Evolutionary conservation across 345 rosid genomes (phyloP).

Genomic region (Syzygium aromaticum): DNA sequence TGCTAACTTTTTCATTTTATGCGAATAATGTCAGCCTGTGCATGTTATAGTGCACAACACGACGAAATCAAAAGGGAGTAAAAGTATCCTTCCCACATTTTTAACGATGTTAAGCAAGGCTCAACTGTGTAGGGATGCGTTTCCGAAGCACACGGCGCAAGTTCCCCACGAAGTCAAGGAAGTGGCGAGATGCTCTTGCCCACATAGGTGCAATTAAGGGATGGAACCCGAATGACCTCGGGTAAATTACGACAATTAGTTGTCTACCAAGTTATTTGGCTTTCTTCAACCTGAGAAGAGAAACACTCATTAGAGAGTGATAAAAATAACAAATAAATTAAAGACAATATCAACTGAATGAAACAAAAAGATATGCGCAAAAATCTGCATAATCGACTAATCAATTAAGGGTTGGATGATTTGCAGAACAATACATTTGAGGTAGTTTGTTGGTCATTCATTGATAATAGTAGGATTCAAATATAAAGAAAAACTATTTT

Average conservation of each 20-base stretch:
- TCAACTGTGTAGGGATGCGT: neutral
- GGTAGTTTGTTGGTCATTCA: neutral
- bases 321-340: no score
- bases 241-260: no score
- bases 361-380: neutral
- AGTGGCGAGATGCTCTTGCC: no score
- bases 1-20: no score
- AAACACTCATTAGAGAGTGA: neutral
- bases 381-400: neutral
- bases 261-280: no score
- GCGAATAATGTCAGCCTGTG: no score
- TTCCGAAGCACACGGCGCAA: fast-evolving
- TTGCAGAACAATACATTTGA: neutral
- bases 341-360: no score
- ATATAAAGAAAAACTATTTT: no score
- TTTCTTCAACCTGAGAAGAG: neutral
- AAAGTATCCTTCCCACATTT: neutral
- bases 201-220: no score
- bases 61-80: no score
- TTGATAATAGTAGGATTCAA: neutral
- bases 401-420: neutral
- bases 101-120: neutral
- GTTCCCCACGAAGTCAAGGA: neutral
- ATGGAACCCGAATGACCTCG: no score
- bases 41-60: neutral